Base-by-base conservation (phyloP, 495 filamentous ascomycete species). In the Hypoxylon rickii region DNA sequence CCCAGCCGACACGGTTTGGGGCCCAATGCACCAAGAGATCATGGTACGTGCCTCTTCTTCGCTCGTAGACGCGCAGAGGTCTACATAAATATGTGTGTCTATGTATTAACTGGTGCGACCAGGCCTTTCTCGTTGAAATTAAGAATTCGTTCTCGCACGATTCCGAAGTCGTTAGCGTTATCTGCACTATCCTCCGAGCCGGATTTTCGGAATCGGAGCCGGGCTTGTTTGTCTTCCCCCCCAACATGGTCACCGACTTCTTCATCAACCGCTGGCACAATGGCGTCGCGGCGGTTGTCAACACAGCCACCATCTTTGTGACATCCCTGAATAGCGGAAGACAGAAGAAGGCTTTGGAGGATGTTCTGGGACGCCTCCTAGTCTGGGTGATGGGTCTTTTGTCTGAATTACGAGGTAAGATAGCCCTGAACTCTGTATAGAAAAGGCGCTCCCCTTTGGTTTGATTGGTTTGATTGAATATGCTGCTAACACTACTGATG, bases 131-230 rank as follows among this genome's bases (percentile, higher is more conserved):
- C 19, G 63, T 70, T 8, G 63, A 70, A n/a, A 60, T 80, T 3
- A 70, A 83, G 59, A 67, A 77, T 1, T 73, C 80, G 18, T 84
- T 90, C 55, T 76, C 77, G 2, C 68, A 78, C 43, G 83, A 86
- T 52, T 81, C 83, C 26, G 85, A 88, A 37, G 82, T 93, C 13
- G 81, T 92, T 15, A 90, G 94, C 64, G 80, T 82, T 18, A 83
- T 84, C 17, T 96, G 90, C 71, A 80, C 82, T 53, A 84, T 95
- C 22, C 76, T 93, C 46, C 84, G 86, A 50, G 81, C 86, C 13
- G 92, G 92, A 0, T 93, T 89, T 63, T 86, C 86, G 1, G 94
- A 97, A 68, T 81, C 75, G 1, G 81, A 82, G 10, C 86, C 89
- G 2, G 89, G 89, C 0, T 72, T 90, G 29, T 85, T 97, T 73